Evolutionary conservation across 2,329 filamentous ascomycete species (phyloP).

Genomic region (Grosmannia clavigera): DNA sequence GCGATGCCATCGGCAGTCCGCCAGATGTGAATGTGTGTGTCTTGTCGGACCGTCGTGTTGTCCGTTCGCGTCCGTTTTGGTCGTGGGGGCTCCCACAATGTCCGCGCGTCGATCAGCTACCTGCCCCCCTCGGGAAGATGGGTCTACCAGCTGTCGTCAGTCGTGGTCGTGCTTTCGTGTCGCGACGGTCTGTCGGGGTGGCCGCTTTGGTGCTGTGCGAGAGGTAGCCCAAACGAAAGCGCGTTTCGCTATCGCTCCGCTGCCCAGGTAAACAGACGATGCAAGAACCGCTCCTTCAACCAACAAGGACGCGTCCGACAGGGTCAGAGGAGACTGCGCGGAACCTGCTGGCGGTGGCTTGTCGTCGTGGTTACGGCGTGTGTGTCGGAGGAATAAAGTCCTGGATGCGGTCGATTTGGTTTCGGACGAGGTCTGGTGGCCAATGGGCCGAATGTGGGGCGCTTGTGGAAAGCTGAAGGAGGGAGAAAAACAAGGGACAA

Average conservation of each 20-base stretch:
- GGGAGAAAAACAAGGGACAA: neutral
- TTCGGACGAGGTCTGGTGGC: neutral
- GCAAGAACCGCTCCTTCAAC: neutral
- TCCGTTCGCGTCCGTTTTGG: too few species aligned
- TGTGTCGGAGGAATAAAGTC: neutral
- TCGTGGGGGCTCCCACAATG: too few species aligned
- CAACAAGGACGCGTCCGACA: neutral
- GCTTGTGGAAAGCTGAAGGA: neutral
- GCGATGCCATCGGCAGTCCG: constrained; percentile 51
- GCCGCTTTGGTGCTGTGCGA: neutral
- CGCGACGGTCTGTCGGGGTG: too few species aligned
- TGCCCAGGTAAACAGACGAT: neutral
- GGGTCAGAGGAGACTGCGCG: neutral
- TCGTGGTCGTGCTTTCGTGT: too few species aligned
- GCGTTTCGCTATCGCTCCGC: neutral
- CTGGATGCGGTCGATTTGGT: neutral
- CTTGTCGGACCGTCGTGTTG: neutral
- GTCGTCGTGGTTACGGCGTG: neutral
- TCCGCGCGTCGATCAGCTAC: too few species aligned
- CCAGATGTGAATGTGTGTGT: neutral
- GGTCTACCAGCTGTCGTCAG: too few species aligned
- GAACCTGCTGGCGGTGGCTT: neutral
- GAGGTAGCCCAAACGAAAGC: neutral
- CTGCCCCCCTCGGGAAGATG: too few species aligned
- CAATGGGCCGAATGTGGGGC: neutral